Conservation (phyloP, 1,284 basidiomycete genomes). For the Filobasidium uniguttulatum region DNA sequence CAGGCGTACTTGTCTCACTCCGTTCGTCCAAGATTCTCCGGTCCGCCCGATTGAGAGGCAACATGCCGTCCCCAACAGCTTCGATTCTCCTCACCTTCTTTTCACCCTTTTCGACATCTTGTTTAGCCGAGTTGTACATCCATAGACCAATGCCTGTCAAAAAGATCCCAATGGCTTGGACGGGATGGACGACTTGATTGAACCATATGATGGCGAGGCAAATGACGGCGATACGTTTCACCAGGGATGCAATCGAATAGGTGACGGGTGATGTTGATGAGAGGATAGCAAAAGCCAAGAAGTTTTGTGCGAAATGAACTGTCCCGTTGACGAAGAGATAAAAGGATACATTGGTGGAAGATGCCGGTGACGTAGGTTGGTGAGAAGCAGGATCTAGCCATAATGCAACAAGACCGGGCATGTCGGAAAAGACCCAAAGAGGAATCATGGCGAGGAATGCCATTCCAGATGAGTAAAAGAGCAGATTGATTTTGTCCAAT, state of each 20-base stretch:
- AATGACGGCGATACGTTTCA: constrained; percentile 97
- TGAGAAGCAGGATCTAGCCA: constrained; percentile 18
- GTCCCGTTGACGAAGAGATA: constrained; percentile 85
- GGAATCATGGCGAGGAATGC: constrained; percentile 91
- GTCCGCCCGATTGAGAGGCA: constrained; percentile 28
- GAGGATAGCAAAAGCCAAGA: constrained; percentile 92
- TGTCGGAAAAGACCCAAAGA: constrained; percentile 78
- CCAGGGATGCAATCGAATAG: constrained; percentile 92
- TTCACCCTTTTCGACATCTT: constrained; percentile 84
- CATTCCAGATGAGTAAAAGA: constrained; percentile 88
- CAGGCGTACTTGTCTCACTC: constrained; percentile 9
- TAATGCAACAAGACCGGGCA: constrained; percentile 48
- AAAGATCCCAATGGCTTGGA: constrained; percentile 75
- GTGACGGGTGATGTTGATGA: constrained; percentile 94
- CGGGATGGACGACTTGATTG: constrained; percentile 64
- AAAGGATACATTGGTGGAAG: constrained; percentile 38
- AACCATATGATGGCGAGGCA: constrained; percentile 98
- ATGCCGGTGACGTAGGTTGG: background rate
- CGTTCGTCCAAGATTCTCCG: constrained; percentile 25
- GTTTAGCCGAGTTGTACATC: constrained; percentile 91
- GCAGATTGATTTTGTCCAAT: constrained; percentile 91
- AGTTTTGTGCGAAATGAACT: constrained; percentile 92
- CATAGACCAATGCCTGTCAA: constrained; percentile 83
- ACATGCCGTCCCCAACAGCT: constrained; percentile 49
- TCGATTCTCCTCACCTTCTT: constrained; percentile 73